These are phyloP conservation scores for Verticillium dahliae DNA, from an alignment of 2,329 filamentous ascomycete genomes.

Conservation along the genomic window DNA sequence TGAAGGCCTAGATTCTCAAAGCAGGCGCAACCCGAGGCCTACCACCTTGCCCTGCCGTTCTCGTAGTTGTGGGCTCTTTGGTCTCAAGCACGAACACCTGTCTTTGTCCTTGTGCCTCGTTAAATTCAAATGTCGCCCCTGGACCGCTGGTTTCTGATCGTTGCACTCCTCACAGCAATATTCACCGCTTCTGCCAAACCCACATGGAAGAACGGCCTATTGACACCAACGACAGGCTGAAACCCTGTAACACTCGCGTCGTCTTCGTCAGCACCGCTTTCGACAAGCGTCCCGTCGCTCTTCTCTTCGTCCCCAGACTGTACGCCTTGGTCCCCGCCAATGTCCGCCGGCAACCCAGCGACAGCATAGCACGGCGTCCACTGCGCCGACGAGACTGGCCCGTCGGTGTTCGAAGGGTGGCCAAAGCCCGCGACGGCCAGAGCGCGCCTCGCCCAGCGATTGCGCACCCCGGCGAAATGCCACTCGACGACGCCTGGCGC, in stretches of 20 bases:
- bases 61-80: too few relatives aligned
- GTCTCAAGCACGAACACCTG: neutral
- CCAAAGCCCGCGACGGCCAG: conserved; percentile 51
- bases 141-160: conserved; percentile 27
- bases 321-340: conserved; percentile 9
- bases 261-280: neutral
- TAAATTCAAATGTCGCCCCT: neutral
- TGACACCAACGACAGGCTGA: conserved; percentile 68
- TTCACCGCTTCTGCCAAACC: conserved; percentile 86
- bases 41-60: too few relatives aligned
- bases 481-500: conserved; percentile 39
- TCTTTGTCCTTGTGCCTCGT: neutral
- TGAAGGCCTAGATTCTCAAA: too few relatives aligned
- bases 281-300: conserved; percentile 33
- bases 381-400: conserved; percentile 26
- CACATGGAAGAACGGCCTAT: conserved; percentile 87
- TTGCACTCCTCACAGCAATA: conserved; percentile 74
- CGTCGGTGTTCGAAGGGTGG: conserved; percentile 14
- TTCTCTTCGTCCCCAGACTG: conserved; percentile 37
- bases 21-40: too few relatives aligned
- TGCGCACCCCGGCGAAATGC: conserved; percentile 47
- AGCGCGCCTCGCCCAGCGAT: conserved; percentile 51
- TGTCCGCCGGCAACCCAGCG: conserved; percentile 19
- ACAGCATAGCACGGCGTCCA: conserved; percentile 18
- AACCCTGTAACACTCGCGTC: conserved; percentile 3